Conservation (phyloP, 805 yeast species). For the Saccharomyces mikatae region DNA sequence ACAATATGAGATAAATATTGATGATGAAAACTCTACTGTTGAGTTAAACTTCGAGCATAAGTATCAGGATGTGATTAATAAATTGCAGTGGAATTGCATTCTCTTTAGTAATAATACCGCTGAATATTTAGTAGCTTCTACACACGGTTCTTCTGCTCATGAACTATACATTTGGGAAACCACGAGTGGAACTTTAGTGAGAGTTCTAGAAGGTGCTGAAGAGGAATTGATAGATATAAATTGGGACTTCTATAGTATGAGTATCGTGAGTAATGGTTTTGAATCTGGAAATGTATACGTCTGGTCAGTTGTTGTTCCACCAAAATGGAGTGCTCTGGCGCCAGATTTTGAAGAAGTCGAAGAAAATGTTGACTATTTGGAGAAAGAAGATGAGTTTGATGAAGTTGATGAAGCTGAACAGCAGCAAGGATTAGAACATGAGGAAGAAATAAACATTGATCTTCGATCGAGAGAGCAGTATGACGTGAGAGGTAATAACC, state of each 20-base stretch:
- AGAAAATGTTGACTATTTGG: constrained; percentile 81
- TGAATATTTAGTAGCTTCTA: constrained; percentile 83
- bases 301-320: constrained; percentile 79
- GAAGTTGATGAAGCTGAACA: constrained; percentile 58
- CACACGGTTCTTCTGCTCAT: constrained; percentile 74
- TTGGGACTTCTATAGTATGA: constrained; percentile 73
- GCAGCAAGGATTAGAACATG: constrained; percentile 53
- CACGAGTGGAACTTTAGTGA: constrained; percentile 73
- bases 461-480: constrained; percentile 51
- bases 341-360: constrained; percentile 94
- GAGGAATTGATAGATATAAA: constrained; percentile 72
- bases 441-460: constrained; percentile 56
- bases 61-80: constrained; percentile 84
- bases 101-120: constrained; percentile 62
- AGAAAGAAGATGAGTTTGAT: constrained; percentile 88
- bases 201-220: constrained; percentile 87
- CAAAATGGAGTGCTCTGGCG: constrained; percentile 93
- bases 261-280: constrained; percentile 73
- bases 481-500: constrained; percentile 68
- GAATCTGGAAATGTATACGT: constrained; percentile 76
- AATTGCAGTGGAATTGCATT: constrained; percentile 81
- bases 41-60: constrained; percentile 65
- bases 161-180: constrained; percentile 93
- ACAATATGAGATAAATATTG: constrained; percentile 33
- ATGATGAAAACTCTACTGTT: constrained; percentile 18